Evolutionary conservation across 2,329 filamentous ascomycete species (phyloP), one percentile per base, ranked within the genome.

Genomic region (Aureobasidium subglaciale): DNA sequence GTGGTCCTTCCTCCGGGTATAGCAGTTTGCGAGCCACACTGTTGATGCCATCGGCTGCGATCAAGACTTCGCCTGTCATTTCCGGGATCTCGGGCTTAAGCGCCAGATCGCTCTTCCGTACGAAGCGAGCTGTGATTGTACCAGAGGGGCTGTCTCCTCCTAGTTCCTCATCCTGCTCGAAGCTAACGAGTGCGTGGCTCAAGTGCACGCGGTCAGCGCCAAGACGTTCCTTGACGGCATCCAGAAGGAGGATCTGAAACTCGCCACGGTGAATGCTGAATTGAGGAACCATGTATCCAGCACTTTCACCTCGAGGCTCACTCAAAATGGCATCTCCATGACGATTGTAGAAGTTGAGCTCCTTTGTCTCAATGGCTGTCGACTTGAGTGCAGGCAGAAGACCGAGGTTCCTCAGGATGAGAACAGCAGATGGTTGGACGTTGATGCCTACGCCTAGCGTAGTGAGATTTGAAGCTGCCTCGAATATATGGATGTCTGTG

Each of bases 371-470:
- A 41, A 75, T 67, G 8, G 67, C 74, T 3, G 68, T 73, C 18
- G 66, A 67, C 46, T 72, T 65, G 11, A 77, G 63, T 2, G 67
- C 68, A 16, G 71, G 67, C 10, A 75, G 59, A 1, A 77, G 62
- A 4, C 74, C 73, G 1, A 75, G 63, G 35, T 76, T 73, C 11
- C 72, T 67, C 22, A 76, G 63, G 22, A 76, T 71, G 7, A 76
- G 62, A 0, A 75, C 72, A 1, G 74, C 73, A 4, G 72, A 73
- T 0, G 73, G 73, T 56, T 76, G 74, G 2, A 76, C 68, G 50
- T 76, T 76, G 62, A 77, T 76, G 4, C 73, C 73, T 0, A 75
- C 73, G 5, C 74, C 73, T 5, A 76, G 65, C 6, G 71, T 71
- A 6, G 71, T 73, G 8, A 76, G 65, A n/a, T 67, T 64, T 2